Base-by-base conservation (phyloP, 768 basidiomycete species). In the Russula ochroleuca region DNA sequence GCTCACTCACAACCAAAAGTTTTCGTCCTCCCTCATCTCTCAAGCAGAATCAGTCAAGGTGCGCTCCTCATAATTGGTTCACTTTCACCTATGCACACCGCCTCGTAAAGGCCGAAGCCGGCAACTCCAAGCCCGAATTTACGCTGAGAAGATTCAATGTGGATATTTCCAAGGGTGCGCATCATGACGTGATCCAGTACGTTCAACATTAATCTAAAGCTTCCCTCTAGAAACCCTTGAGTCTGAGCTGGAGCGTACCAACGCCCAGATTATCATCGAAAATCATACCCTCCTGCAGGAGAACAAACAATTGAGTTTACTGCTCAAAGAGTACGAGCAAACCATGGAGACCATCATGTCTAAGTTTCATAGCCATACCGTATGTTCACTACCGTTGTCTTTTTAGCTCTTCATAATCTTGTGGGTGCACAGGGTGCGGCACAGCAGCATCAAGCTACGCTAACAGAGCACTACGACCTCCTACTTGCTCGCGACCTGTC, bases 331-430 rank as follows among this genome's bases (percentile, higher is more conserved):
- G 74, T 96, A 98, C 72, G 95, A 98, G 73, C 79, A 80, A 59
- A 97, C 95, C 3, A 82, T 99, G 79, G 95, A 98, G 70, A 94
- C 87, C 33, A 91, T 98, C 72, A 98, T 99, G 97, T 77, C 85
- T 57, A 98, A 98, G 76, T 98, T 98, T 73, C 83, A 95, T 63
- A 88, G 87, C 63, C 89, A 98, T 71, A 86, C 92, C 14, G 94
- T 96, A 70, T 70, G 92, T 81, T 52, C 23, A 59, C 54, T 65
- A 58, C 63, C 37, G 38, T 65, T 60, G 57, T 55, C 53, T 38
- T 63, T 55, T 64, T 59, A 33, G 40, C n/a, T 14, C 50, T 51
- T 59, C 31, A 53, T 56, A 15, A 11, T 33, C 35, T 51, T 38
- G 15, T 31, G 61, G 54, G 35, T 51, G 53, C 55, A 43, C 72